phyloP scores from a whole-genome alignment of 1,284 basidiomycete genomes.

The Boletellus dicymbophilus region DNA sequence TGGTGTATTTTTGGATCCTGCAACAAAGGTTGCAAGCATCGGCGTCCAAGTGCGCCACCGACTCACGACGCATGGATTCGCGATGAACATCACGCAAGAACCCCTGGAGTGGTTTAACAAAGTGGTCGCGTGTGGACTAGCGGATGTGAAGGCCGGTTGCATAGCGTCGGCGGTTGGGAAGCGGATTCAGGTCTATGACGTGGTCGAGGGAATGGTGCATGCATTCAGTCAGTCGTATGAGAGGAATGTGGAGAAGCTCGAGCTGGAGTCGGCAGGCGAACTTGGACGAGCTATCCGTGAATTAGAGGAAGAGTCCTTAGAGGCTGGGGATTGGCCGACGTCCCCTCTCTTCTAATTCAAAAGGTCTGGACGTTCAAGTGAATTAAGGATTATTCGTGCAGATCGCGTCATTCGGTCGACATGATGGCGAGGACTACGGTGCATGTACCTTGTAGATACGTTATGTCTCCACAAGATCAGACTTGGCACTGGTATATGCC shows the following conservation, averaged over 20 bases:
- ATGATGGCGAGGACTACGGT: too few species aligned
- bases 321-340: constrained; percentile 24
- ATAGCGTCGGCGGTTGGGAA: constrained; percentile 49
- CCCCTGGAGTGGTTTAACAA: constrained; percentile 84
- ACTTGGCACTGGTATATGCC: too few species aligned
- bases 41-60: constrained; percentile 96
- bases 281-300: constrained; percentile 51
- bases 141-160: constrained; percentile 79
- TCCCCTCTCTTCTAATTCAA: constrained; percentile 7
- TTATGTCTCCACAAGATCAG: too few species aligned
- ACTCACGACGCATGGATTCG: constrained; percentile 94
- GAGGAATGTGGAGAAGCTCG: constrained; percentile 55
- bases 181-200: constrained; percentile 45
- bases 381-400: too few species aligned
- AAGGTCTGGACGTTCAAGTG: too few species aligned
- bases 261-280: constrained; percentile 47
- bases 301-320: constrained; percentile 41
- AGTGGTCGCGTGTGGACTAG: constrained; percentile 91
- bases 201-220: constrained; percentile 52
- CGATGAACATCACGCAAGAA: constrained; percentile 86
- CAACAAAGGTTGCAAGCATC: constrained; percentile 88
- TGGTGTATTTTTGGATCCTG: constrained; percentile 70
- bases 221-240: constrained; percentile 56
- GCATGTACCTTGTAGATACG: too few species aligned
- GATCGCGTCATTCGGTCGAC: too few species aligned